Base-by-base conservation (phyloP, 768 basidiomycete genomes). In the Coprinopsis strossmayeri region DNA sequence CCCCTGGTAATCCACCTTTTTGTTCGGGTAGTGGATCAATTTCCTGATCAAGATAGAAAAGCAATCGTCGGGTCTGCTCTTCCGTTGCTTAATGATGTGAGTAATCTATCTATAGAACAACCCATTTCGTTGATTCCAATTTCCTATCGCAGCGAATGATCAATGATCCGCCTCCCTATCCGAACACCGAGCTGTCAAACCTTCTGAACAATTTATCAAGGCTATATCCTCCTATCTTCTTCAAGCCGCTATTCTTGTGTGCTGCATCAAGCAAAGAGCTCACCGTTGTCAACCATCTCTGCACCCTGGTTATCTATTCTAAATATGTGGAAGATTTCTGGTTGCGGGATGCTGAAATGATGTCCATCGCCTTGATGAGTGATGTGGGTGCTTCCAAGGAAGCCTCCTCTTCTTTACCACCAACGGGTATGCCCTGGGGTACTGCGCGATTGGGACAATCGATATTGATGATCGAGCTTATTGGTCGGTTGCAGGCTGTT, bases 341-440 rank as follows among this genome's bases (percentile, higher is more conserved):
- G 85, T 70, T 71, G 5, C 71, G 75, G 20, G 80, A 88, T 59
- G 69, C 79, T 4, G 87, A 88, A 55, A 89, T 90, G 86, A 67
- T 87, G 55, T 70, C 81, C 2, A 73, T 88, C 2, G 86, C 82
- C 9, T 58, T 88, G 34, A 75, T 84, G 72, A 78, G 74, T 49
- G 77, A 79, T 52, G 61, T 69, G 7, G 59, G 57, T 5, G 63
- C 48, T 25, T 26, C 35, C 41, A 46, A 46, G n/a, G 44, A 51
- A 25, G 24, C 9, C 9, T 30, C 26, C 20, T 27, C 10, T 34
- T 34, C 30, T 5, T 28, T 45, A n/a, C 12, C 34, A 2, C 46
- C 50, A 7, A 32, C 24, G 5, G 38, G 37, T 20, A 15, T 41
- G n/a, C 50, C 45, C 20, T 79, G 76, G 76, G 75, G 69, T 2